Conservation (phyloP, 1,139 yeast genomes). For the Blastobotrys indianensis region DNA sequence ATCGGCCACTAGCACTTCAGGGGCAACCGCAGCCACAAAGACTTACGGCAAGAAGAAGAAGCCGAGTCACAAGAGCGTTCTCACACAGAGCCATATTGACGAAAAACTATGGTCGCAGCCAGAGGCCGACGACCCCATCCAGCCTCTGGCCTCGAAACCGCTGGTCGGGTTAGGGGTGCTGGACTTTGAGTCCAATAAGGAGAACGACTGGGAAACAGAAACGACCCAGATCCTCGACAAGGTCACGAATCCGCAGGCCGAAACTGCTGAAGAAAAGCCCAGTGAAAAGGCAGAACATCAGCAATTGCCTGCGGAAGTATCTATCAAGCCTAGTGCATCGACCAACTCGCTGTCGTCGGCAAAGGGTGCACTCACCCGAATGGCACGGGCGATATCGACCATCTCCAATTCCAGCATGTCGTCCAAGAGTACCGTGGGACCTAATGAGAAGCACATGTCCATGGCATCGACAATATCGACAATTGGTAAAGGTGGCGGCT, state of each 20-base stretch:
- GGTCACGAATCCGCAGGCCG: slow-evolving; percentile 9
- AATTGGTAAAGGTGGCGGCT: slow-evolving; percentile 13
- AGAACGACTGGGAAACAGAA: slow-evolving; percentile 22
- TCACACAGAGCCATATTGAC: slow-evolving; percentile 22
- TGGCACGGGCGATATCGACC: slow-evolving; percentile 22
- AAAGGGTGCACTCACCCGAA: slow-evolving; percentile 13
- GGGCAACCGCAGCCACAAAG: slow-evolving; percentile 8
- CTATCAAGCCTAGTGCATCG: slow-evolving; percentile 11
- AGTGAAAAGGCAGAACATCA: not conserved
- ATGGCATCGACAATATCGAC: slow-evolving; percentile 24
- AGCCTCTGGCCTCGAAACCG: slow-evolving; percentile 7
- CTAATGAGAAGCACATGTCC: slow-evolving; percentile 21
- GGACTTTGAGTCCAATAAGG: slow-evolving; percentile 19
- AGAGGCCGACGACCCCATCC: slow-evolving; percentile 3
- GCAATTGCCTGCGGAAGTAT: not conserved
- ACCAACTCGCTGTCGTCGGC: slow-evolving; percentile 11
- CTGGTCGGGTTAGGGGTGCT: slow-evolving; percentile 21
- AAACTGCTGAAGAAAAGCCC: not conserved
- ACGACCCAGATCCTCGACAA: slow-evolving; percentile 20
- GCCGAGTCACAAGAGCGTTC: slow-evolving; percentile 17
- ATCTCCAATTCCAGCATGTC: slow-evolving; percentile 17
- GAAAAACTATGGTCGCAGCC: slow-evolving; percentile 23
- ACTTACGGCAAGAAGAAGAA: slow-evolving; percentile 22
- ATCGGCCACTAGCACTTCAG: not conserved
- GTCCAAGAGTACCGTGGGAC: slow-evolving; percentile 22